phyloP scores from a whole-genome alignment of 225 moss, liverwort and hornwort species.

The Sphagnum tenellum region DNA sequence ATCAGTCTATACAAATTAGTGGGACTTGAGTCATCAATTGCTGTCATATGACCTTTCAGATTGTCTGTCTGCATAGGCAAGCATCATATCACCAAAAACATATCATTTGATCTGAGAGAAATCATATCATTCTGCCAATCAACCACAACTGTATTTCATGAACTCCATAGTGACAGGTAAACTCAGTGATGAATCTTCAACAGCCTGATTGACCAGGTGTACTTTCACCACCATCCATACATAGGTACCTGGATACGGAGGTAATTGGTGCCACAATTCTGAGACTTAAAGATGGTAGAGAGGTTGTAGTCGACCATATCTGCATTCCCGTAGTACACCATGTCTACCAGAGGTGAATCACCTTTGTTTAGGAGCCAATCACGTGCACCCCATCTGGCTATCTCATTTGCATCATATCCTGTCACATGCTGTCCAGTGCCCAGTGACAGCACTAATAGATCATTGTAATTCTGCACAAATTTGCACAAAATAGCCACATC shows the following conservation, averaged over 20 bases:
- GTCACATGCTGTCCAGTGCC: slow-evolving; percentile 43
- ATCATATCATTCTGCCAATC: too few species aligned
- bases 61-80: background rate
- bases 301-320: slow-evolving; percentile 64
- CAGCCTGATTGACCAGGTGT: too few species aligned
- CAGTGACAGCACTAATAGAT: slow-evolving; percentile 16
- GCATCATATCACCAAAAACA: background rate
- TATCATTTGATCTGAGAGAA: too few species aligned
- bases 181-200: too few species aligned
- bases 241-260: slow-evolving; percentile 35
- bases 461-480: too few species aligned
- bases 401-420: slow-evolving; percentile 21
- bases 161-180: too few species aligned
- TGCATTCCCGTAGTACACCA: slow-evolving; percentile 42
- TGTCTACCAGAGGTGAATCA: slow-evolving; percentile 37
- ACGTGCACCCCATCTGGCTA: slow-evolving; percentile 44
- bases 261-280: slow-evolving; percentile 49
- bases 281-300: slow-evolving; percentile 38
- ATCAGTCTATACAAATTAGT: slow-evolving; percentile 32
- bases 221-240: too few species aligned
- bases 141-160: too few species aligned
- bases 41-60: background rate
- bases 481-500: too few species aligned
- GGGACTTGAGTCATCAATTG: slow-evolving; percentile 45
- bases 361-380: slow-evolving; percentile 40